Evolutionary conservation across 108 stramenopile genomes (phyloP).

Genomic region (Cyclotella cryptica): DNA sequence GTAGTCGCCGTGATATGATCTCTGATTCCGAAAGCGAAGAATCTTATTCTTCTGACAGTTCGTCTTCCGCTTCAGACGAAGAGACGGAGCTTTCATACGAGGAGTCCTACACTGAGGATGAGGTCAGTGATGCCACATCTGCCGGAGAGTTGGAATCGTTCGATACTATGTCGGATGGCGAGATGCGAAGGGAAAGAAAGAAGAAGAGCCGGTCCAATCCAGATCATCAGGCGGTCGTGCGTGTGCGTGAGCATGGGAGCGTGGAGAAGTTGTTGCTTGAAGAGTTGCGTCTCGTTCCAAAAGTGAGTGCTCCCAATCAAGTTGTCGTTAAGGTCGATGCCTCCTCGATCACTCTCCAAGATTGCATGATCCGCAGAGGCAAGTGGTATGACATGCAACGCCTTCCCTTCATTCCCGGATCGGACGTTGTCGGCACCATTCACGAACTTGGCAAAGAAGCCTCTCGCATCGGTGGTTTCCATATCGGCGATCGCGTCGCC

Average conservation of each 20-base stretch:
- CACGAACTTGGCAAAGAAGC: constrained; percentile 46
- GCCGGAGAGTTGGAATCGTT: neutral
- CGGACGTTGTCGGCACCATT: constrained; percentile 72
- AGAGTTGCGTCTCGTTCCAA: constrained; percentile 5
- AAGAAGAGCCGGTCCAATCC: neutral
- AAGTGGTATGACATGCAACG: constrained; percentile 55
- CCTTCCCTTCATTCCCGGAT: constrained; percentile 65
- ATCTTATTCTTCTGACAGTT: constrained; percentile 8
- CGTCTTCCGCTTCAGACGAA: constrained; percentile 8
- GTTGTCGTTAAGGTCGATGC: constrained; percentile 27
- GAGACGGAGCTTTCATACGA: constrained; percentile 5
- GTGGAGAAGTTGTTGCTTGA: constrained; percentile 33
- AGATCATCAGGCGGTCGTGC: constrained; percentile 30
- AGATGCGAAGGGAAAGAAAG: neutral
- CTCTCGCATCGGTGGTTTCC: constrained; percentile 23
- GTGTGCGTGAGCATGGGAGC: constrained; percentile 36
- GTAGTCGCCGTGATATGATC: neutral
- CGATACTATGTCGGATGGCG: neutral
- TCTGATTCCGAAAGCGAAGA: constrained; percentile 9
- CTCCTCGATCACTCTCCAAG: constrained; percentile 67
- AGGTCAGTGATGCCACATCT: neutral
- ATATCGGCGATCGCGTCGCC: constrained; percentile 65
- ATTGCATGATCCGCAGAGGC: constrained; percentile 74
- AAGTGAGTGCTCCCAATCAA: neutral
- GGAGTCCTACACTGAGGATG: constrained; percentile 15